Evolutionary conservation across 352 stramenopile species (phyloP), one percentile per base, ranked within the genome.

Genomic region (Aphanomyces astaci): DNA sequence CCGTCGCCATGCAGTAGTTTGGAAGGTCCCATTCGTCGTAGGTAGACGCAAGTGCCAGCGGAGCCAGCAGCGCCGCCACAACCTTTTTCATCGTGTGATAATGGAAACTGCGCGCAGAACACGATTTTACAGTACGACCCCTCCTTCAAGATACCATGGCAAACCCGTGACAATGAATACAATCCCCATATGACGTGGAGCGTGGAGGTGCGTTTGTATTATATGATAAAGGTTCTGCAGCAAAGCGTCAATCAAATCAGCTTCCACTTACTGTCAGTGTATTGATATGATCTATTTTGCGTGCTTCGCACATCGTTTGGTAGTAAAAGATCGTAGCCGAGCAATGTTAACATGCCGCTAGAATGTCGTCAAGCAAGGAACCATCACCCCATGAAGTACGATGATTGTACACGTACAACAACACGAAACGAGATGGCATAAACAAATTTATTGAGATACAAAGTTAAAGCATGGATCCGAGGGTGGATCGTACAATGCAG

Each of bases 1-100:
- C 73, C 30, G 90, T 73, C 40, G 79, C 77, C 40, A 92, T 92
- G 70, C 86, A 94, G 77, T 94, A 94, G 46, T 75, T 80, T 45
- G 92, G 86, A 46, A 83, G 82, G 65, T 84, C 75, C 86, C 86
- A 94, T 30, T 76, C 78, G 62, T 94, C 84, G 60, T 87, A 94
- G 13, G 78, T 77, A 4, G 62, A 57, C 30, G 66, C 56, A 25
- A 43, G 55, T 30, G 68, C 73, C 43, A 75, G 10, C 7, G 46
- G 63, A 31, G 69, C 22, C 15, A 28, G 59, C 49, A 77, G 55
- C 24, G 79, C 3, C 36, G 76, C 11, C 64, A 73, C 53, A 19
- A 76, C 46, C n/a, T 52, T 75, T 72, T 79, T 81, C 33, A 31
- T 70, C 62, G 15, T 31, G n/a, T 17, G 39, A 55, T 28, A 55